Evolutionary conservation across 1,284 basidiomycete genomes (phyloP).

Genomic region (Tilletia setariae): DNA sequence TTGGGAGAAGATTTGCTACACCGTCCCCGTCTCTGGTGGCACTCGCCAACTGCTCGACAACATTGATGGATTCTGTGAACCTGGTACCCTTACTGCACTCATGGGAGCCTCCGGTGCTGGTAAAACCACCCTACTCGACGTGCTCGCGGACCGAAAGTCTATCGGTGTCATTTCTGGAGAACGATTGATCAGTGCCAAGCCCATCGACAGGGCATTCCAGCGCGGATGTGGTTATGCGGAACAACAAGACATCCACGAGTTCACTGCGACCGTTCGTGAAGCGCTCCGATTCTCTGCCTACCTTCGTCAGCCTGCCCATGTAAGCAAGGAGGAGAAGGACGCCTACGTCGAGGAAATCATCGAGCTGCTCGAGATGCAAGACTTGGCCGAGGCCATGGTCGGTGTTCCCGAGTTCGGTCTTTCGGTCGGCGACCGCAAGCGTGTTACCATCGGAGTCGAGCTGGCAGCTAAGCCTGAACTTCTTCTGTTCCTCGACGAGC

Average conservation of each 20-base stretch:
- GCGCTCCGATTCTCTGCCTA: conserved; percentile 77
- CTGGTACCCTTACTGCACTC: conserved; percentile 69
- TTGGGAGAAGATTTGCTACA: conserved; percentile 56
- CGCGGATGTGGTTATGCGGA: conserved; percentile 65
- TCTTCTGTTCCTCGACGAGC: conserved; percentile 59
- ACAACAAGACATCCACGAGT: conserved; percentile 80
- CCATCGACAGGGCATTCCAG: conserved; percentile 71
- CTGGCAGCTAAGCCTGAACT: conserved; percentile 73
- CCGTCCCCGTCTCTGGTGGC: conserved; percentile 60
- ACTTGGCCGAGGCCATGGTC: conserved; percentile 70
- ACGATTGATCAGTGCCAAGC: conserved; percentile 71
- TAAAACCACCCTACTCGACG: conserved; percentile 67
- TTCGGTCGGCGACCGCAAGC: conserved; percentile 65
- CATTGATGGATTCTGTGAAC: conserved; percentile 76
- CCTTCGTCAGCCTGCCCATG: conserved; percentile 70
- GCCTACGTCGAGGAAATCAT: conserved; percentile 76
- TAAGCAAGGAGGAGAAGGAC: conserved; percentile 71
- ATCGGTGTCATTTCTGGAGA: conserved; percentile 76
- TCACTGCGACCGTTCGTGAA: conserved; percentile 77
- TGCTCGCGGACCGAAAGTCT: conserved; percentile 74
- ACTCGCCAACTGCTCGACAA: conserved; percentile 69
- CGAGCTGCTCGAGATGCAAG: conserved; percentile 72
- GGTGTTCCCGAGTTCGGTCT: conserved; percentile 59
- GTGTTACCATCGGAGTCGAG: conserved; percentile 71
- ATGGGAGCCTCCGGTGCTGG: conserved; percentile 73